Base-by-base conservation (phyloP, 495 filamentous ascomycete genomes). In the Durotheca rogersii region DNA sequence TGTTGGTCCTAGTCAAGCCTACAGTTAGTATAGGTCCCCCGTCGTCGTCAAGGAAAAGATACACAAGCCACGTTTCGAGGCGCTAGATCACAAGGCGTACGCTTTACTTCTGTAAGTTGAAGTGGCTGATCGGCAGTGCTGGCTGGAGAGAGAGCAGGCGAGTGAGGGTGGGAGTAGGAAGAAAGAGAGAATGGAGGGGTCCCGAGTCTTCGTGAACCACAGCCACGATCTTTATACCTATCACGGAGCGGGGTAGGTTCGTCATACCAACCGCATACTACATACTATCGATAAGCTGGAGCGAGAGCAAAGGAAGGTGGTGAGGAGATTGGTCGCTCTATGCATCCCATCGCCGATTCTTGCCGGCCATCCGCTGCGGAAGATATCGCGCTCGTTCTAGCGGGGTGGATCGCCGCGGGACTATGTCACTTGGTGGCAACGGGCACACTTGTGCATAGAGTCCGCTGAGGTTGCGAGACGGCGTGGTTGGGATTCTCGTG, bases 161-260 rank as follows among this genome's bases (percentile, higher is more conserved):
- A 4, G 23, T 2, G 15, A 35, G 32, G 33, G 21, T 31, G 17
- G 12, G 18, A 32, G 34, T 49, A 7, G 18, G 19, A n/a, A 21
- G 25, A 29, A 34, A 50, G 31, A 37, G 42, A 21, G 47, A 27
- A 20, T 33, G 5, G 11, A 21, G 34, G 25, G n/a, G 2, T 25
- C 17, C 12, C 9, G 5, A n/a, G n/a, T n/a, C n/a, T n/a, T 41
- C 21, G 6, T 27, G 23, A 1, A 35, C 15, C 27, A 35, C 12
- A 27, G 41, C 47, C 9, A 39, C 18, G 23, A 4, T 27, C 27
- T 39, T 58, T 58, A 53, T 58, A 58, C 43, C 23, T 39, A 58
- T 59, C 50, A 45, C 49, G 49, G 53, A 53, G 56, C 56, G 56
- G 56, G 56, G 56, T 59, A 59, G 49, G 14, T 20, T 59, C 56